Evolutionary conservation across 768 basidiomycete genomes (phyloP), one percentile per base, ranked within the genome.

Genomic region (Suillus occidentalis): DNA sequence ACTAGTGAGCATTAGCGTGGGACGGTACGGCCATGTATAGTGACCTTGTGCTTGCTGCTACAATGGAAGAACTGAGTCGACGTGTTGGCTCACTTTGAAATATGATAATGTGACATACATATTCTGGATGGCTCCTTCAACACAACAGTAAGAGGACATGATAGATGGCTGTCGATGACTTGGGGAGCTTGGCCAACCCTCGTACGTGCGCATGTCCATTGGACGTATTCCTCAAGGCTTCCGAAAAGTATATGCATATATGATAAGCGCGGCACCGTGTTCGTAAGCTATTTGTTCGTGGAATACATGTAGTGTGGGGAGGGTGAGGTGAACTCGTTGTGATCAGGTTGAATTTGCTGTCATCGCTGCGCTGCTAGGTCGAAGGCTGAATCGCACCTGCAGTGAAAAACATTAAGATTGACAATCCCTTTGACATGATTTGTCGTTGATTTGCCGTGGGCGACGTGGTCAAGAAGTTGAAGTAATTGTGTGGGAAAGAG

Each of bases 401-500:
- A 28, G 28, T 28, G 28, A 28, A 1, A 28, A 28, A 28, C 28
- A 28, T 28, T n/a, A n/a, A n/a, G n/a, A 28, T 28, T 28, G 28
- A 28, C 28, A 28, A 28, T 28, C 28, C 28, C 28, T 28, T 28
- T 28, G 39, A 39, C 39, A 14, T 14, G 39, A 39, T 39, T 39
- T 39, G 39, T 39, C 4, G 28, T 28, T 3, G 39, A 39, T 3
- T 40, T 40, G 39, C 14, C 16, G n/a, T n/a, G n/a, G n/a, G n/a
- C n/a, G n/a, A n/a, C n/a, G n/a, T n/a, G n/a, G n/a, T n/a, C n/a
- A n/a, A n/a, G n/a, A n/a, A n/a, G n/a, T n/a, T n/a, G n/a, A n/a
- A n/a, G n/a, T n/a, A n/a, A n/a, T n/a, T n/a, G n/a, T 42, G 50
- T 53, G 52, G 52, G 52, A 53, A 53, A 53, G 25, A 49, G 50